phyloP scores from a whole-genome alignment of 2,329 filamentous ascomycete genomes.

The Stenocarpella maydis region DNA sequence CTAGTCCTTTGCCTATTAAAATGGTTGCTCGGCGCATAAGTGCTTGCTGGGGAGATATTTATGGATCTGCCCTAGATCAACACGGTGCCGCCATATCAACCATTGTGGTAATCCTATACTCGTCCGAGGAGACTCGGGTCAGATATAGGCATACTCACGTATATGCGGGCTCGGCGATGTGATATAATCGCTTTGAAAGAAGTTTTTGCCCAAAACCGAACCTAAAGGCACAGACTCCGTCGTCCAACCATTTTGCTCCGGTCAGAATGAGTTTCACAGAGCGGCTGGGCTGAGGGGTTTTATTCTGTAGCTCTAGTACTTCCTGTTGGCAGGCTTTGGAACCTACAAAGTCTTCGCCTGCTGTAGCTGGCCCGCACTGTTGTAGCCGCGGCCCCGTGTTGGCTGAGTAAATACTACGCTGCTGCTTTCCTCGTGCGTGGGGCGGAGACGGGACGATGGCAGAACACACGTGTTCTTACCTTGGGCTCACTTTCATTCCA shows the following conservation, averaged over 20 bases:
- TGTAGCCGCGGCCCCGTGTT: neutral
- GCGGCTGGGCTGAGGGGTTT: neutral
- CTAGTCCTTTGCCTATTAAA: too few relatives aligned
- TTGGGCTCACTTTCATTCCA: neutral
- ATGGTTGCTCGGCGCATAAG: too few relatives aligned
- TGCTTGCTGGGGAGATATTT: too few relatives aligned
- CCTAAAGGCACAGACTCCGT: neutral
- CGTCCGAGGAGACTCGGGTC: too few relatives aligned
- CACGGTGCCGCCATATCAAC: too few relatives aligned
- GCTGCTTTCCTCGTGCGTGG: neutral
- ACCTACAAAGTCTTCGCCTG: too few relatives aligned
- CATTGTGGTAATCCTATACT: too few relatives aligned
- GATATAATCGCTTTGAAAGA: too few relatives aligned
- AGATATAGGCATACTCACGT: too few relatives aligned
- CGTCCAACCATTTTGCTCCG: neutral
- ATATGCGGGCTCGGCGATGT: too few relatives aligned
- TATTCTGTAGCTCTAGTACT: neutral
- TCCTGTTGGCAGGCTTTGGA: neutral
- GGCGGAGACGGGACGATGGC: neutral
- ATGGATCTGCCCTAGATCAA: too few relatives aligned
- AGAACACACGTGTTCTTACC: neutral
- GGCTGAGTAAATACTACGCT: conserved; percentile 16
- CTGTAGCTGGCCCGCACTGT: neutral
- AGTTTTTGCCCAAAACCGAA: neutral
- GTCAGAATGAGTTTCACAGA: neutral